Percentiles rank a stretch among this genome's conserved stretches.
These are phyloP conservation scores for Diutina sp. DNA, from an alignment of 1,139 yeast species.

Conservation along the genomic window DNA sequence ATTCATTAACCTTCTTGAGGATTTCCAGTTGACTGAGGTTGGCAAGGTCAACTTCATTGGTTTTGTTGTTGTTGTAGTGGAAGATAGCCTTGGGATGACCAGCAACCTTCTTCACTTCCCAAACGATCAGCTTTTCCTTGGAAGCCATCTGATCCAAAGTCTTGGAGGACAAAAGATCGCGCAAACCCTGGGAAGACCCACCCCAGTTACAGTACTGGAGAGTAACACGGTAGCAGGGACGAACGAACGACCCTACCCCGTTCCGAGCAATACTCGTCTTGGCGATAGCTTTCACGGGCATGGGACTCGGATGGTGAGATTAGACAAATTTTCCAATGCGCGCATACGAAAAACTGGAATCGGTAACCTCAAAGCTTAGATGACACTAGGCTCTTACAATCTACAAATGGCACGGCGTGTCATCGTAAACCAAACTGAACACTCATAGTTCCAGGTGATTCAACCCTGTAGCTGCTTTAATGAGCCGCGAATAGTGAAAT, in stretches of 20 bases:
- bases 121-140: constrained; percentile 52
- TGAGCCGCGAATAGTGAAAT: too few species aligned
- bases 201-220: constrained; percentile 89
- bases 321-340: background rate
- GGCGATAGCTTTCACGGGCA: constrained; percentile 41
- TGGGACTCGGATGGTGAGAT: constrained; percentile 5
- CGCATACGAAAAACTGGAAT: background rate
- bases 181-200: constrained; percentile 80
- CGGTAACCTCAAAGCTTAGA: background rate
- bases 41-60: constrained; percentile 34
- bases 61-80: constrained; percentile 32
- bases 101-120: constrained; percentile 51
- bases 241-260: constrained; percentile 70
- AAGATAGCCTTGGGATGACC: constrained; percentile 82
- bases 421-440: too few species aligned
- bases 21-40: constrained; percentile 48
- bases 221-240: constrained; percentile 61
- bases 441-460: too few species aligned
- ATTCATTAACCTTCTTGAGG: constrained; percentile 46
- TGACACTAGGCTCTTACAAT: too few species aligned
- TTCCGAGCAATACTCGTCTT: constrained; percentile 52
- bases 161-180: constrained; percentile 39
- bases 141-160: constrained; percentile 46
- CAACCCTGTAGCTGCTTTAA: too few species aligned
- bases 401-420: too few species aligned